Evolutionary conservation across 2,329 filamentous ascomycete species (phyloP).

Genomic region (Hypoxylon rubiginosum): DNA sequence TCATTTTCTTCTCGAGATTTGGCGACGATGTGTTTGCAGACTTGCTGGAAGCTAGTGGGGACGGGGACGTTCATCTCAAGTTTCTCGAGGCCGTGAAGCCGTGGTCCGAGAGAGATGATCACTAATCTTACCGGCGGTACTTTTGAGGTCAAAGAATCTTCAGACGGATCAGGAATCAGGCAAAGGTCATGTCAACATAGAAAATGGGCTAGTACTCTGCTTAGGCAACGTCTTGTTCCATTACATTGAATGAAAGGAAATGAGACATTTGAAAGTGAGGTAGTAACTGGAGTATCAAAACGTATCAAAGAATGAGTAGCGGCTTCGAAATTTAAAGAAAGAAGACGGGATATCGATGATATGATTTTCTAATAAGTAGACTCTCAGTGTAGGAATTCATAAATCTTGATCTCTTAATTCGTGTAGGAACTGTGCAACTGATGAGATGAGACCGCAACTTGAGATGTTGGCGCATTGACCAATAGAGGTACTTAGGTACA

Average conservation of each 20-base stretch:
- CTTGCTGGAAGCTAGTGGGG: slow-evolving; percentile 55
- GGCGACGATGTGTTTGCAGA: slow-evolving; percentile 54
- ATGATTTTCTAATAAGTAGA: too few species aligned
- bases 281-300: too few species aligned
- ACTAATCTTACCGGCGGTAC: slow-evolving; percentile 44
- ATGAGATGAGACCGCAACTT: not conserved
- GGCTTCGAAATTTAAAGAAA: too few species aligned
- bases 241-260: not conserved
- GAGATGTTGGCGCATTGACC: too few species aligned
- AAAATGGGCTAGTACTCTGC: not conserved
- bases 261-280: not conserved
- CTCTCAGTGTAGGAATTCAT: too few species aligned
- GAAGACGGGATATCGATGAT: too few species aligned
- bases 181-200: not conserved
- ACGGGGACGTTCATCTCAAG: slow-evolving; percentile 55
- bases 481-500: not conserved
- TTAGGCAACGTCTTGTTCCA: too few species aligned
- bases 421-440: not conserved
- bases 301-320: too few species aligned
- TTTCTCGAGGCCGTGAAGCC: slow-evolving; percentile 58
- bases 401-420: not conserved
- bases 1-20: slow-evolving; percentile 55
- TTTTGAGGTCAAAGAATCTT: not conserved
- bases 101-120: slow-evolving; percentile 57
- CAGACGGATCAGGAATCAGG: not conserved